Evolutionary conservation across 768 basidiomycete species (phyloP), one percentile per base, ranked within the genome.

Genomic region (Lepiota venenata): DNA sequence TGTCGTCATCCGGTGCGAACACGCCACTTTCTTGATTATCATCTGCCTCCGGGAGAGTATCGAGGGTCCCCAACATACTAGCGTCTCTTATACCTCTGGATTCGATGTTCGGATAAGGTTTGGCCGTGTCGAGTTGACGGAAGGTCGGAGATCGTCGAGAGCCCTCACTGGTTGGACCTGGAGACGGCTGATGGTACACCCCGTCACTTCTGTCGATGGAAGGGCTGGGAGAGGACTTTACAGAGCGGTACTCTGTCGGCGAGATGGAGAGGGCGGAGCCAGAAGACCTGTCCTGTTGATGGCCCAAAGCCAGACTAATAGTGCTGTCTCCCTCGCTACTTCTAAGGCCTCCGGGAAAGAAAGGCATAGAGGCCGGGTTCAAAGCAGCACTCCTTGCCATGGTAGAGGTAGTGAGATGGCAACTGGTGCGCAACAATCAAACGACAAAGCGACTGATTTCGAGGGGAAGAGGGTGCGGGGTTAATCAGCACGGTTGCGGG

Each of bases 291-390:
- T 79, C 76, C 56, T 74, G 71, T 37, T 76, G 74, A 66, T 76
- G 76, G 46, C 69, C 68, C 61, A 80, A 79, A 51, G 71, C 70
- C 41, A 79, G 66, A 56, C 71, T 72, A 62, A 66, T 69, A 46
- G 68, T 64, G 45, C 70, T 73, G 50, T 85, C 84, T 55, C 85
- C 83, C 53, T 84, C 84, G 62, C 65, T 73, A 60, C 74, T 64
- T 59, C 83, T 82, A 61, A 81, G 65, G 63, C 75, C 79, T 51
- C 86, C 87, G 57, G 90, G 90, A 68, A 90, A 90, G 79, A 92
- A 92, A 47, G 90, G 90, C 67, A 84, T 84, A 55, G 89, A 92
- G 58, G 88, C 78, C 59, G 90, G 88, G 70, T 91, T 91, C 62
- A 91, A 74, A 56, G 87, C 78, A 63, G 81, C 85, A 63, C 83